Base-by-base conservation (phyloP, 2,329 filamentous ascomycete species). In the Boeremia lycopersici region DNA sequence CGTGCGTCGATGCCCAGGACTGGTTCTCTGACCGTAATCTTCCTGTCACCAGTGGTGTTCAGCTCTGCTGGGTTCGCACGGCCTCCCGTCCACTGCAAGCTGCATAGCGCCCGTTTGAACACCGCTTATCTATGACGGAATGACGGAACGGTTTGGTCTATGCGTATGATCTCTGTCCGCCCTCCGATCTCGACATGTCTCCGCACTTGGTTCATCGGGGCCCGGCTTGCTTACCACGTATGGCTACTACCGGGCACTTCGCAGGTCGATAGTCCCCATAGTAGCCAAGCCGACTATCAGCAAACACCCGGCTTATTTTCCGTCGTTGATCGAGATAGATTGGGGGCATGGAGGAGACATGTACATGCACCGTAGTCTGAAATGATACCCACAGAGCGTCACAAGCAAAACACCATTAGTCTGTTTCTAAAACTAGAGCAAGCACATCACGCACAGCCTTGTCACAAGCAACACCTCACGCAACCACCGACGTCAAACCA, bases 101-200 rank as follows among this genome's bases (percentile, higher is more conserved):
- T 50, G 46, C 52, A 38, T 50, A 23, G 52, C 28, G 26, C 33
- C 46, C 36, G 42, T 47, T 55, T 41, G 46, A 50, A 55, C 29
- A 47, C 36, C 35, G 46, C 52, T 29, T 34, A 50, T 50, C 47
- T 50, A 55, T 55, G 52, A 50, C 52, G 45, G 30, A 50, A 50
- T 47, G 13, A 29, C n/a, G 36, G 23, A 41, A n/a, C 33, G 10
- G 25, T 23, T 12, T 9, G n/a, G n/a, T 46, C 33, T 46, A 36
- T 41, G 17, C 17, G 23, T 19, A 36, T 36, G 26, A 50, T 50
- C 42, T 47, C 30, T 41, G 38, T 55, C 52, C 39, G 6, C 36
- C 30, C 7, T 29, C 46, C 46, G 52, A 49, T 42, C 31, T 28
- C 36, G 35, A 47, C 42, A 34, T 45, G 25, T 30, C 19, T 55